Base-by-base conservation (phyloP, 257 asterid genomes). In the Nicotiana attenuata region DNA sequence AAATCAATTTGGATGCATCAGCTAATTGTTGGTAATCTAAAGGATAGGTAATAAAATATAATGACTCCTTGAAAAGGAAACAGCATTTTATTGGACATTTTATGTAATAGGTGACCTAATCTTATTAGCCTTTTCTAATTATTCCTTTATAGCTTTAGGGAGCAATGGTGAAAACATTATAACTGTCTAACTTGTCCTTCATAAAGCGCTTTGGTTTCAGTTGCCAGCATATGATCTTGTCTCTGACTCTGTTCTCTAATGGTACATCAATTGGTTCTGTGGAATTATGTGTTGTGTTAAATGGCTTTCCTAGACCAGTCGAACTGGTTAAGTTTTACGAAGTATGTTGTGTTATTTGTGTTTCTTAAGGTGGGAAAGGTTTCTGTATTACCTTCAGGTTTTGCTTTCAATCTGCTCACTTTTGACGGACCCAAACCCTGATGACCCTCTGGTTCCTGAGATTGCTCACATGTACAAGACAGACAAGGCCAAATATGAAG, bases 401-500 rank as follows among this genome's bases (percentile, higher is more conserved):
- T 83, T 93, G 84, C 97, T 93, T 84, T 91, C 97, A 3, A 92
- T 93, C 76, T 93, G 95, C 67, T 93, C 97, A 1, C 96, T 92
- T 41, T 75, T 94, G 87, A 90, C 97, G 79, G 98, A 92, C 55
- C 97, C 98, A 5, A 92, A 94, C 89, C 98, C 97, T 0, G 97
- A 92, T 2, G 97, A 94, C 60, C 98, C 98, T 8, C 50, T 94
- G 83, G 98, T 94, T 35, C 97, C 97, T 0, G 98, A 94, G 86
- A 92, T 94, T 15, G 97, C 97, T 38, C 97, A 91, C 78, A 90
- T 94, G 98, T 94, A 92, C 92, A 94, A 92, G 91, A 90, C 96
- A 1, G 97, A 94, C 87, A 82, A 88, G 86, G 67, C 90, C 61
- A 94, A 94, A 88, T 94, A 94, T 35, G 98, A 94, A 90, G 90